These are phyloP conservation scores for Calonectria pauciramosa DNA, from an alignment of 2,329 filamentous ascomycete genomes.

Conservation along the genomic window DNA sequence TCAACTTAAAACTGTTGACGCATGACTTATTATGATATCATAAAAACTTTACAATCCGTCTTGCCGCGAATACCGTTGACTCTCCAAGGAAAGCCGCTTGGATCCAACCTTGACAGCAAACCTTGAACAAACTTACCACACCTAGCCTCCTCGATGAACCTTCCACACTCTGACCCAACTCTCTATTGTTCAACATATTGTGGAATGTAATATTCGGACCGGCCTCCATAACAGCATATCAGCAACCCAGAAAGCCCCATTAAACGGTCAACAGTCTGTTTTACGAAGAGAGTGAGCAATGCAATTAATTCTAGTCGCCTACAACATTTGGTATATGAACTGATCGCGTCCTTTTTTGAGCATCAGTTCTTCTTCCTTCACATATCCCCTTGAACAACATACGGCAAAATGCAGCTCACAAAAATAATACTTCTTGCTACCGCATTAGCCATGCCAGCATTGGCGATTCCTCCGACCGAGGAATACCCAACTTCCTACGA, in stretches of 20 bases:
- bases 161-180: neutral
- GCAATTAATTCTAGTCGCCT: neutral
- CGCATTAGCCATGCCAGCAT: neutral
- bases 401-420: neutral
- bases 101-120: neutral
- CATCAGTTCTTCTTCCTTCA: neutral
- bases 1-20: neutral
- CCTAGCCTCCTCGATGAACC: neutral
- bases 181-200: neutral
- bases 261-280: neutral
- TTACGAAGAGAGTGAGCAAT: neutral
- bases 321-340: neutral
- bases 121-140: neutral
- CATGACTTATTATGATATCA: neutral
- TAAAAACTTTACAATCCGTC: neutral
- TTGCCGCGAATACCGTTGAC: neutral
- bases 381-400: neutral
- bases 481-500: neutral
- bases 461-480: neutral
- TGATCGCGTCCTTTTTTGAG: neutral
- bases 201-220: conserved; percentile 7
- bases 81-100: too few species aligned
- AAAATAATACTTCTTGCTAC: neutral
- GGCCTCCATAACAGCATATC: neutral
- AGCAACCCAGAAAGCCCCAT: neutral